A percentile compares a stretch with the other conserved stretches of the same genome.
Conservation (phyloP, 805 yeast species). For the Torulaspora gathmanii region DNA sequence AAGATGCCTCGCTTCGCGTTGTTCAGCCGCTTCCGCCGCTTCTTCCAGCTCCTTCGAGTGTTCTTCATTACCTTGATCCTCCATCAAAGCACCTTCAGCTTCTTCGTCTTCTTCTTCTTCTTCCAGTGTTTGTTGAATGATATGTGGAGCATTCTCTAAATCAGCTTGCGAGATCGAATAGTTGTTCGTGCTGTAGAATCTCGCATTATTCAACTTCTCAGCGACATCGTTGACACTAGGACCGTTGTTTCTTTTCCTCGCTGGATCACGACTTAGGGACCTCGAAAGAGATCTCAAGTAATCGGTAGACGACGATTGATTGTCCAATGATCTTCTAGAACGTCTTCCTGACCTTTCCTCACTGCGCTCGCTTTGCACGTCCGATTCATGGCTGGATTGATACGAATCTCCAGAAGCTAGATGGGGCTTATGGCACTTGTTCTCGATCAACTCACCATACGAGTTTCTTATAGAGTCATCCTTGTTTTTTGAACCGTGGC, state of each 20-base stretch:
- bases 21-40: constrained; percentile 12
- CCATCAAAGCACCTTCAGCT: constrained; percentile 18
- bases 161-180: constrained; percentile 31
- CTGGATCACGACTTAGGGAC: constrained; percentile 29
- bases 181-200: constrained; percentile 26
- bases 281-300: constrained; percentile 50
- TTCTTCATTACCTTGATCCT: constrained; percentile 25
- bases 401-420: constrained; percentile 76
- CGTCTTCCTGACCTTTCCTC: constrained; percentile 26
- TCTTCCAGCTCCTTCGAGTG: constrained; percentile 13
- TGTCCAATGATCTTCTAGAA: constrained; percentile 21
- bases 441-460: constrained; percentile 29
- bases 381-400: constrained; percentile 50
- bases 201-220: constrained; percentile 14
- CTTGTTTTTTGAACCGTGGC: background rate
- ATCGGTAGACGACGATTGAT: constrained; percentile 35
- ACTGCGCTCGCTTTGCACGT: constrained; percentile 12
- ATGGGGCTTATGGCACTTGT: constrained; percentile 46
- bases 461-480: constrained; percentile 28
- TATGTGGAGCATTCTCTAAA: constrained; percentile 27
- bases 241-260: constrained; percentile 5
- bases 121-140: constrained; percentile 19
- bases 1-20: constrained; percentile 17
- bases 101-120: constrained; percentile 27
- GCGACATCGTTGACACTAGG: constrained; percentile 8